These are phyloP conservation scores for Fusarium ramigenum DNA, from an alignment of 2,329 filamentous ascomycete species.

Conservation along the genomic window DNA sequence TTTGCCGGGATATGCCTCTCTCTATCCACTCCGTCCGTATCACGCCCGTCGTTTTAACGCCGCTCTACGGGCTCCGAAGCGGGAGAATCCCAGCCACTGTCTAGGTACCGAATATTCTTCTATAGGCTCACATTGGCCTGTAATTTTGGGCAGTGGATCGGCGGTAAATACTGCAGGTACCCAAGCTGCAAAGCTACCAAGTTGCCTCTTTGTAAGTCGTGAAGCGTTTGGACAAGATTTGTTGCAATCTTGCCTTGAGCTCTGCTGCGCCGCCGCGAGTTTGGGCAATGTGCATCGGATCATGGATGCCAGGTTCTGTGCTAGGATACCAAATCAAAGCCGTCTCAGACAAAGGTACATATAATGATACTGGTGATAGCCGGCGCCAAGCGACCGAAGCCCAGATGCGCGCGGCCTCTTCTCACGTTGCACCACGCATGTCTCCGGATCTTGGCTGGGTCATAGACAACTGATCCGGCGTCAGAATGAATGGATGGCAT, in stretches of 20 bases:
- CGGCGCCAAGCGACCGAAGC: conserved; percentile 26
- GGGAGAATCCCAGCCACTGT: conserved; percentile 32
- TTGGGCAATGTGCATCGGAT: not conserved
- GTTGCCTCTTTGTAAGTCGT: conserved; percentile 1
- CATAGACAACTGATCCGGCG: conserved; percentile 29
- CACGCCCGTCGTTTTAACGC: conserved; percentile 2
- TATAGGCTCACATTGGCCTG: not conserved
- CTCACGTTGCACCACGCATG: conserved; percentile 36
- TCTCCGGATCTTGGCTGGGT: conserved; percentile 37
- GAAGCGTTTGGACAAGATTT: not conserved
- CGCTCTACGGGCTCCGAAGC: conserved; percentile 24
- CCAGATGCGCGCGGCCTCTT: conserved; percentile 27
- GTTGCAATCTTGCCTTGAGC: not conserved
- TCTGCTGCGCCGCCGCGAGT: conserved; percentile 4
- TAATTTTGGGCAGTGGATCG: not conserved
- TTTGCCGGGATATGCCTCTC: conserved; percentile 21
- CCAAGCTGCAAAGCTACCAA: not conserved
- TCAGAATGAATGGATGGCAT: conserved; percentile 31
- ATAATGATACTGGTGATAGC: conserved; percentile 29
- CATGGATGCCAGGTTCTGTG: not conserved
- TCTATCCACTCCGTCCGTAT: not conserved
- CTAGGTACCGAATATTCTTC: conserved; percentile 6
- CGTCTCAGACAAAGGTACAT: conserved; percentile 9
- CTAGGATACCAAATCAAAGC: conserved; percentile 9
- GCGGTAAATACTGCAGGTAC: conserved; percentile 30